Evolutionary conservation across 2,329 filamentous ascomycete species (phyloP).

Genomic region (Aspergillus sp.): DNA sequence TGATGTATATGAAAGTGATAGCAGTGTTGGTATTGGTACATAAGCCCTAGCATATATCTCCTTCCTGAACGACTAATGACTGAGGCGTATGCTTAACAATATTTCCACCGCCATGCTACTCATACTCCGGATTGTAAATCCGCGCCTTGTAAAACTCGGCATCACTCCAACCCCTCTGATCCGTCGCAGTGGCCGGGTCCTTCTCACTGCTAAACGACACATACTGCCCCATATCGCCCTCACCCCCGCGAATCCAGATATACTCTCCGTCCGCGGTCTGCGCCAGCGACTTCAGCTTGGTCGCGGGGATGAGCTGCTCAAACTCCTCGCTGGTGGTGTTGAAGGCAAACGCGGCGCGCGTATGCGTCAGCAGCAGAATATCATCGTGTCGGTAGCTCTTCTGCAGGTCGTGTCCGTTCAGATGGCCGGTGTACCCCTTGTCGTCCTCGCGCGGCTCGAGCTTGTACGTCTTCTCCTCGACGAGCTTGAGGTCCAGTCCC

Average conservation of each 20-base stretch:
- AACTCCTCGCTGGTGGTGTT: constrained; percentile 14
- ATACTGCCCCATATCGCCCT: constrained; percentile 19
- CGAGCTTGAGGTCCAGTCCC: background rate
- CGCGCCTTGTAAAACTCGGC: constrained; percentile 19
- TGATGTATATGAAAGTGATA: background rate
- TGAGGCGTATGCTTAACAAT: too few relatives aligned
- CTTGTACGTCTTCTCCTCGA: background rate
- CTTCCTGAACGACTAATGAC: too few relatives aligned
- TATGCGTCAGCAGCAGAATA: constrained; percentile 16
- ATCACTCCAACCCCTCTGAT: constrained; percentile 11
- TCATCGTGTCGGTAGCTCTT: constrained; percentile 15
- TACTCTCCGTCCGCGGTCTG: constrained; percentile 17
- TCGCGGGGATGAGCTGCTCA: constrained; percentile 5
- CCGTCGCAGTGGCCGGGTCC: constrained; percentile 3
- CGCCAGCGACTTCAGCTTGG: constrained; percentile 16
- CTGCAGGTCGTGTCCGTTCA: constrained; percentile 17
- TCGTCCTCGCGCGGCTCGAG: background rate
- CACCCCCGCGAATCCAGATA: constrained; percentile 14
- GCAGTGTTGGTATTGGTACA: too few relatives aligned
- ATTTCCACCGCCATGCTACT: background rate
- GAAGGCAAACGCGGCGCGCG: constrained; percentile 14
- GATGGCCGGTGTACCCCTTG: background rate
- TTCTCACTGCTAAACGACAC: constrained; percentile 13
- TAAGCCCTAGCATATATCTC: too few relatives aligned
- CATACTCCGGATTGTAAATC: constrained; percentile 13